Base-by-base conservation (phyloP, 2,329 filamentous ascomycete species). In the Fusarium solani-melongenae region DNA sequence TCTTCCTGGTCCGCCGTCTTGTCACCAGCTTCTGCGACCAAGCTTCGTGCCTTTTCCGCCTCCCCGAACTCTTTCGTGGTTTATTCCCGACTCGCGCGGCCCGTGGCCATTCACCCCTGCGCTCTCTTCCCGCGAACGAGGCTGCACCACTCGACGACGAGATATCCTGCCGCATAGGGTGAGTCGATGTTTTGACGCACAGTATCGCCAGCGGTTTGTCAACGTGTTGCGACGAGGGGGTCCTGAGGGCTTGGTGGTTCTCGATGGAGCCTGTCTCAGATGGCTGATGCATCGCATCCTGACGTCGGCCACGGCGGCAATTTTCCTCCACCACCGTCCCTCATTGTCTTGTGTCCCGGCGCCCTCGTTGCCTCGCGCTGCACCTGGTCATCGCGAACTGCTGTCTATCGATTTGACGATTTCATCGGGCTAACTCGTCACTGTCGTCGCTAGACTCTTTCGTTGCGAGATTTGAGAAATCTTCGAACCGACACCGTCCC, bases 11-110 rank as follows among this genome's bases (percentile, higher is more conserved):
- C 51, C 34, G 66, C 66, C 57, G 70, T 71, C 66, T 68, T 74
- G 70, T 75, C 55, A 65, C 64, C 69, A 65, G 58, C 59, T 70
- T 58, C 69, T 65, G 75, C 77, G 72, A 74, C 64, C 73, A 53
- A 62, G 58, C 56, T 66, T 73, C 74, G 70, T 67, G 66, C 66
- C 73, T 74, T 73, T 72, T 72, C 70, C 76, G 76, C 75, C 67
- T 64, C 72, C 60, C 72, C 75, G 75, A 78, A 76, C 62, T 64
- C 72, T 77, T 71, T 70, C 70, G 75, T 77, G 77, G 76, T 77
- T 72, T 69, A 71, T 72, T 76, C 65, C 73, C 75, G 70, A 77
- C 68, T 70, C 66, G 63, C 69, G 74, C 73, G 69, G 69, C 69
- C 67, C 64, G 76, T 69, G 71, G 67, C 69, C 56, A 72, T 51